Evolutionary conservation across 257 asterid species (phyloP), one percentile per base, ranked within the genome.

Genomic region (Primulina huaijiensis): DNA sequence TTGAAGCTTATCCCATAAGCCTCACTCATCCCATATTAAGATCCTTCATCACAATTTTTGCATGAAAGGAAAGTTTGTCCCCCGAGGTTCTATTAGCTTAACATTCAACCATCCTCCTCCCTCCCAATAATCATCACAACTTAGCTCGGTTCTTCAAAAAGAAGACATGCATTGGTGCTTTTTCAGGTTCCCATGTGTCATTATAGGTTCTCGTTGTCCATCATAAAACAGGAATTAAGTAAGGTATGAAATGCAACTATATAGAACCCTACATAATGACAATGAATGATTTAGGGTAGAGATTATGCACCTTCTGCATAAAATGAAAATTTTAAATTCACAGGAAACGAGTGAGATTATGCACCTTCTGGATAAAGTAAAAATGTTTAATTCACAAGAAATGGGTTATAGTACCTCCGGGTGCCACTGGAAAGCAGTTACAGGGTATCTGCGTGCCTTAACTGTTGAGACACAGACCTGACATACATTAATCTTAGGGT

Each of bases 351-450:
- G 46, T 2, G 14, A 34, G 60, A 38, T 21, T 9, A 33, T 6
- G 31, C 12, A 23, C 60, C 58, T 60, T 27, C 66, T 43, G 31
- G 68, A 2, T 64, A 50, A 57, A 35, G 37, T 38, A 31, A 73
- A 73, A 7, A 31, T 10, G 0, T 3, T 34, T 16, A 11, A 60
- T 64, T 46, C 33, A 57, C 19, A 27, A 8, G 12, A 27, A 65
- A 23, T 25, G 55, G 19, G 21, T 68, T 55, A 72, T 29, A 55
- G 19, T 85, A 93, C 97, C 97, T 91, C 99, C 38, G 99, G 99
- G 71, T 93, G 96, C 97, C 97, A 93, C 73, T 90, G 99, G 76
- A 87, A 81, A 74, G 89, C 97, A 72, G 95, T 85, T 31, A 93
- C 85, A 25, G 99, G 99, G 68, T 90, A 93, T 70, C 64, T 74